Evolutionary conservation across 345 rosid species (phyloP), one percentile per base, ranked within the genome.

Genomic region (Citrus sp.): DNA sequence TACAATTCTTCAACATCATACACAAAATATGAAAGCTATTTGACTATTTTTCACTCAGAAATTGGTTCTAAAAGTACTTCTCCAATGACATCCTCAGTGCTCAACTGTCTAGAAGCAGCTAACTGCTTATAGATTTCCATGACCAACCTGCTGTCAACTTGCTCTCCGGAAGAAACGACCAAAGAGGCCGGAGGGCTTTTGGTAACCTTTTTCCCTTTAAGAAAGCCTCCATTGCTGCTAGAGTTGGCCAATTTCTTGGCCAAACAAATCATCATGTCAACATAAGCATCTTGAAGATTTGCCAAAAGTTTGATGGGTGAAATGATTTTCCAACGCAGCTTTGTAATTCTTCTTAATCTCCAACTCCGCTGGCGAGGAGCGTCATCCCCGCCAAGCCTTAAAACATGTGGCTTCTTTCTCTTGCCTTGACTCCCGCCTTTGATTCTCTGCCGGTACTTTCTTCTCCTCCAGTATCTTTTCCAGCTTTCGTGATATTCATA

Each of bases 381-480:
- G 3, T 21, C n/a, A 18, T 13, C 35, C 5, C 40, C 40, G 10
- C 87, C 89, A 2, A 88, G 82, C 83, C 91, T 78, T 25, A 27
- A 4, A 9, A 82, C 40, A 80, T 61, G 80, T n/a, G 82, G 77
- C 86, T 78, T 83, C 79, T 70, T 82, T 10, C 22, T 46, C 51
- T 3, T 78, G 38, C 13, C 1, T 28, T 22, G 46, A 71, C 10
- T 30, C 22, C 46, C 35, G 7, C 75, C 60, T 4, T 56, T 13
- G 27, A 86, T 79, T 59, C 79, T 83, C 27, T 85, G 51, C 18
- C 51, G 84, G 82, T 86, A 86, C 65, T 80, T 79, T 67, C 73
- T 88, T 67, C 87, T 82, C 77, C 85, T 84, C 86, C 87, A 81
- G 46, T n/a, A 71, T 76, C 89, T 87, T 82, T 88, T 86, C 80